Evolutionary conservation across 1,284 basidiomycete genomes (phyloP), one percentile per base, ranked within the genome.

Genomic region (Naganishia sp.): DNA sequence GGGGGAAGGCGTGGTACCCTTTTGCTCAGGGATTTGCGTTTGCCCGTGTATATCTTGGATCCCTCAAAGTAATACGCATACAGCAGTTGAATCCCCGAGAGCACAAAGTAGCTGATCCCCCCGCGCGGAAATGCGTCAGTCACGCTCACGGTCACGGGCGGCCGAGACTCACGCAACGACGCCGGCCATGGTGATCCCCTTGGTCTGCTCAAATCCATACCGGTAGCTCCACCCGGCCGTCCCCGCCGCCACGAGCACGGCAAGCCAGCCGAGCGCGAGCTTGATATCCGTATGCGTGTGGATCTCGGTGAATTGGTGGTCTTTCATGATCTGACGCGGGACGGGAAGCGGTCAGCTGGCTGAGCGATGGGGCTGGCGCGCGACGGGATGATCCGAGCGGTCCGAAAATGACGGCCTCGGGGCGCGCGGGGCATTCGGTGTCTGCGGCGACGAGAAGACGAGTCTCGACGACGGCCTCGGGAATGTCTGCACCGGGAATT

Each of bases 41-140:
- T 78, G 7, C 80, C 80, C 33, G 70, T 64, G 49, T 69, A 72
- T 57, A 94, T 86, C 63, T 86, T 87, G 68, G 89, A 83, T 48
- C 88, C 87, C 77, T 93, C 90, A 65, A 93, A 79, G 70, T 90
- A 89, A 75, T 88, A 90, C 23, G 88, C 84, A 74, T 93, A 93
- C 33, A 90, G 79, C 11, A 88, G 85, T 77, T 90, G 88, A 23
- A 87, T 73, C 43, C 83, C 77, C 6, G 88, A 90, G 65, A 94
- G 80, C 56, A 88, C 64, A 50, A 88, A 81, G 77, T 93, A 93
- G 68, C 90, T 92, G 74, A 16, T 50, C 11, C 16, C 15, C 11
- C 21, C 21, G 21, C 28, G 23, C 6, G 10, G 36, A 45, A 25
- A 60, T 43, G 6, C 2, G 60, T 10, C 42, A 42, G 18, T 39